phyloP scores from a whole-genome alignment of 352 stramenopile genomes.

The Globisporangium paddicum region DNA sequence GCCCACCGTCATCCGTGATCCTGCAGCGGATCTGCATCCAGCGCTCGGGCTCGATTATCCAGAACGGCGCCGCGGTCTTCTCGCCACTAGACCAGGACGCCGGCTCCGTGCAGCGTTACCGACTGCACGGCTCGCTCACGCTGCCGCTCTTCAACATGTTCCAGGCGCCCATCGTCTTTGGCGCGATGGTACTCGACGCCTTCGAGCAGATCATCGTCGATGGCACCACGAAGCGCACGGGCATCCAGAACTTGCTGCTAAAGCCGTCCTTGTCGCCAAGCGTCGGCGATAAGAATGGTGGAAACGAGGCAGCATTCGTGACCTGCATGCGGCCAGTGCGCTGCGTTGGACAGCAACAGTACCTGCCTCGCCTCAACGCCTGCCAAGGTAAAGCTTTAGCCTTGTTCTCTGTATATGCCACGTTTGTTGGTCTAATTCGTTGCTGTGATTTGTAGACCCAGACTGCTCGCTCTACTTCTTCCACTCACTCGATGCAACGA shows the following conservation, averaged over 20 bases:
- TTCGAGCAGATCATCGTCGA: constrained; percentile 45
- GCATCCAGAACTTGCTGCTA: constrained; percentile 7
- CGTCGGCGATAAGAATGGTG: neutral
- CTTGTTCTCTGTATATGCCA: neutral
- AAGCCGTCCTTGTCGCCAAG: neutral
- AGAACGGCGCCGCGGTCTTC: constrained; percentile 49
- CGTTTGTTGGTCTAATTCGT: no score
- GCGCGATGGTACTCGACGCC: constrained; percentile 42
- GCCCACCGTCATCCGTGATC: constrained; percentile 2
- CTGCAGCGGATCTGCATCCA: constrained; percentile 43
- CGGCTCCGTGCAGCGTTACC: constrained; percentile 36
- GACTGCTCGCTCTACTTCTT: constrained; percentile 65
- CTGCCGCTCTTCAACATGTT: constrained; percentile 72
- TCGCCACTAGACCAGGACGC: constrained; percentile 34
- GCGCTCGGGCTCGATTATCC: constrained; percentile 42
- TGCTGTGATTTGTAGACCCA: constrained; percentile 28
- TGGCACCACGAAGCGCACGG: constrained; percentile 31
- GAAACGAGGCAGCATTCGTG: neutral
- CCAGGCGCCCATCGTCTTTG: constrained; percentile 55
- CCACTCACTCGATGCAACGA: constrained; percentile 34
- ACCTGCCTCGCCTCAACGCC: constrained; percentile 27
- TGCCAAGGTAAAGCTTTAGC: constrained; percentile 46
- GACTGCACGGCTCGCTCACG: constrained; percentile 38
- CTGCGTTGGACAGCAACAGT: constrained; percentile 45
- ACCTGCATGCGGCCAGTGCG: constrained; percentile 13